Conservation (phyloP, 192 early-diverging fungal species). For the Allomyces javanicus region DNA sequence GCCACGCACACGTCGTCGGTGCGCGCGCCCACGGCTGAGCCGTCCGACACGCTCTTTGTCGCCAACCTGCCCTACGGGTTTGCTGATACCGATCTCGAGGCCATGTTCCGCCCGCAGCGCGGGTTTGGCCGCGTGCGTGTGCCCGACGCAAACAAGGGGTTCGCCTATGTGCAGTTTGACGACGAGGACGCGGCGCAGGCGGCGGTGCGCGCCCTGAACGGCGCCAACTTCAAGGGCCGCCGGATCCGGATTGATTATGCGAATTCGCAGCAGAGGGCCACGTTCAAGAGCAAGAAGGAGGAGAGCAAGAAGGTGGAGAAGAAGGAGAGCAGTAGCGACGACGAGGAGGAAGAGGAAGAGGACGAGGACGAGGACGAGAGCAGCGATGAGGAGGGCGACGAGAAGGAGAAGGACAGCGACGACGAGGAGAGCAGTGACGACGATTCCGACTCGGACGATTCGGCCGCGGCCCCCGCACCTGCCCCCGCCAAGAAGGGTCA, state of each 20-base stretch:
- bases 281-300: too few relatives aligned
- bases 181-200: conserved; percentile 41
- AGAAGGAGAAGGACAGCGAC: too few relatives aligned
- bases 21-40: background rate
- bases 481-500: too few relatives aligned
- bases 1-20: background rate
- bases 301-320: too few relatives aligned
- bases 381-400: too few relatives aligned
- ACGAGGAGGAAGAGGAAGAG: too few relatives aligned
- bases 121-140: conserved; percentile 58
- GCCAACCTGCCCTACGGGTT: background rate
- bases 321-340: too few relatives aligned
- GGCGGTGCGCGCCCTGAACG: conserved; percentile 44
- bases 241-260: conserved; percentile 58
- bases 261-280: conserved; percentile 1
- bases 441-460: too few relatives aligned
- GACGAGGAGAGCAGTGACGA: too few relatives aligned
- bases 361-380: too few relatives aligned
- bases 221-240: conserved; percentile 59
- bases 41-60: background rate
- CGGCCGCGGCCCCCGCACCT: too few relatives aligned
- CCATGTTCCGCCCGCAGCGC: conserved; percentile 66
- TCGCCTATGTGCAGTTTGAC: conserved; percentile 30
- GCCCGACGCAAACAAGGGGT: conserved; percentile 5
- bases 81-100: background rate